phyloP scores from a whole-genome alignment of 495 filamentous ascomycete genomes.

The Xylaria nigripes region DNA sequence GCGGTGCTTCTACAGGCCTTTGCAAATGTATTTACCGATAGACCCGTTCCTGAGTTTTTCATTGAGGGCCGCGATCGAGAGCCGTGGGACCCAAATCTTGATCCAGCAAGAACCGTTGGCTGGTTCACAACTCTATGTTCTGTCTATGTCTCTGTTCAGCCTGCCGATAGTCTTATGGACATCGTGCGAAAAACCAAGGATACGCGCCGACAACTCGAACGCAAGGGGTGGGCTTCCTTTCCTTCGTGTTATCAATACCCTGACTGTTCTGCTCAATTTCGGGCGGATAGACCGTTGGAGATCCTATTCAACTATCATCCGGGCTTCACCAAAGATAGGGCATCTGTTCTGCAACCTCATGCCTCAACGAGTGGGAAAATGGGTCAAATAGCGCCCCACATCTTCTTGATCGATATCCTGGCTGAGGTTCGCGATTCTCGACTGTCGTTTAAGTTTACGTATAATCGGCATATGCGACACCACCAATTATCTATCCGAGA shows the following conservation, averaged over 20 bases:
- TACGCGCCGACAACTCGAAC: slow-evolving; percentile 3
- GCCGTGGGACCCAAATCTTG: slow-evolving; percentile 14
- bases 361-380: slow-evolving; percentile 6
- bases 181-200: slow-evolving; percentile 12
- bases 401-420: slow-evolving; percentile 46
- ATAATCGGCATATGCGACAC: slow-evolving; percentile 47
- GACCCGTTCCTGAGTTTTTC: slow-evolving; percentile 37
- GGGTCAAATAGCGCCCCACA: slow-evolving; percentile 35
- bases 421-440: slow-evolving; percentile 34
- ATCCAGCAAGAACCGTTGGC: slow-evolving; percentile 23
- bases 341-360: slow-evolving; percentile 33
- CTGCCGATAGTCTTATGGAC: background rate
- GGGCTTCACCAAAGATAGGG: slow-evolving; percentile 45
- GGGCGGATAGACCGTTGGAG: slow-evolving; percentile 42
- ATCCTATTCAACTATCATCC: slow-evolving; percentile 55
- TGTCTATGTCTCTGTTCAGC: slow-evolving; percentile 13
- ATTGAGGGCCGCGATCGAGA: slow-evolving; percentile 30
- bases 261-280: slow-evolving; percentile 22
- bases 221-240: slow-evolving; percentile 12
- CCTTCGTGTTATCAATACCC: slow-evolving; percentile 28
- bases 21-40: slow-evolving; percentile 25
- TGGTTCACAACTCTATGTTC: slow-evolving; percentile 28
- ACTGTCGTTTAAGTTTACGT: slow-evolving; percentile 46
- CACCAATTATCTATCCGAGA: slow-evolving; percentile 32
- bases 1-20: slow-evolving; percentile 23